phyloP scores from a whole-genome alignment of 352 stramenopile species.

The Phytopythium aichiense region DNA sequence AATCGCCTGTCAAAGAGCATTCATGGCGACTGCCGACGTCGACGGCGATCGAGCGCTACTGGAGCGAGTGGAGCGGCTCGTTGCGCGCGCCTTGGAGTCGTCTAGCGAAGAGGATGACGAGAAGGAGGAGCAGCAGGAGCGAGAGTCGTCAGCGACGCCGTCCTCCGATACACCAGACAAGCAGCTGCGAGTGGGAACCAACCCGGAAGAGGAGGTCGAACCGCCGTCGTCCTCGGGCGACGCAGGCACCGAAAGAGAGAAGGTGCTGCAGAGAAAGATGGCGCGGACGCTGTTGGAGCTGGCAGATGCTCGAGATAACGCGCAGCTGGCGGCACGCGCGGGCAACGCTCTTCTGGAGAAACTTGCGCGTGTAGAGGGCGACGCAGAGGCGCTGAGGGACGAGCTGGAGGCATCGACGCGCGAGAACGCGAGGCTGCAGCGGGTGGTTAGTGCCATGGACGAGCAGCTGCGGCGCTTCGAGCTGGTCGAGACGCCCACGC shows the following conservation, averaged over 20 bases:
- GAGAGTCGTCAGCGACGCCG: slow-evolving; percentile 5
- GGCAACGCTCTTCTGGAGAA: slow-evolving; percentile 45
- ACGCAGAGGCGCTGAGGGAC: slow-evolving; percentile 1
- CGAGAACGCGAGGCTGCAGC: slow-evolving; percentile 17
- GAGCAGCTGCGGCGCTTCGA: slow-evolving; percentile 1
- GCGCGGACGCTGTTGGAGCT: slow-evolving; percentile 39
- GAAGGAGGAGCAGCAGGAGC: not conserved
- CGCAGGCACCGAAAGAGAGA: slow-evolving; percentile 11
- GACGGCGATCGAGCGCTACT: slow-evolving; percentile 15
- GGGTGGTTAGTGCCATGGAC: not conserved
- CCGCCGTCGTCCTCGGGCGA: not conserved
- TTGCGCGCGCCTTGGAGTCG: slow-evolving; percentile 15
- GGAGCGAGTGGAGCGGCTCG: slow-evolving; percentile 24
- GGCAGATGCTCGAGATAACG: slow-evolving; percentile 33
- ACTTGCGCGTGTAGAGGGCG: slow-evolving; percentile 17
- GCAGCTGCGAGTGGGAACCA: not conserved
- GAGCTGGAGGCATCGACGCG: slow-evolving; percentile 6
- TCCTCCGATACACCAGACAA: not conserved
- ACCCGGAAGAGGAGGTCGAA: slow-evolving; percentile 10
- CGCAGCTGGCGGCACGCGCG: slow-evolving; percentile 42
- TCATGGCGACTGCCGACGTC: slow-evolving; percentile 3
- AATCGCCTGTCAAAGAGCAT: not conserved
- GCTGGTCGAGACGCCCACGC: not conserved
- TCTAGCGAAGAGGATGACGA: not conserved
- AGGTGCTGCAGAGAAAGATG: slow-evolving; percentile 30